Base-by-base conservation (phyloP, 331 rosid genomes). In the Prunus yedoensis region DNA sequence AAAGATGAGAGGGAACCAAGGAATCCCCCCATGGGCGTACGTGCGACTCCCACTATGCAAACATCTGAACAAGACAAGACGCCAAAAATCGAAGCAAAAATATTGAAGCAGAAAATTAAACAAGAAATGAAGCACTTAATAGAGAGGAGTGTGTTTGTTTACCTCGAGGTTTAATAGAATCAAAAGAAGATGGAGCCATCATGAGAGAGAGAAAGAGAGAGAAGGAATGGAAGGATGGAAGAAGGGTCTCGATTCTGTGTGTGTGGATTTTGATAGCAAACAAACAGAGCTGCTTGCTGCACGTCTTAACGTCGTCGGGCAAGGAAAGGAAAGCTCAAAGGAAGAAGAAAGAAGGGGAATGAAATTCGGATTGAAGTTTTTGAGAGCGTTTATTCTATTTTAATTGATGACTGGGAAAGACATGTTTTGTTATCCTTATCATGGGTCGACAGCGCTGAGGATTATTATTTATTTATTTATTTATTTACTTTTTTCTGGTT, bases 1-100 rank as follows among this genome's bases (percentile, higher is more conserved):
- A 94, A 79, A 77, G 96, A 89, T 21, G 97, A 94, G 25, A 94
- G 89, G 67, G 90, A 75, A 28, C 97, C 97, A 38, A 94, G 95
- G 28, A 91, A 85, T 70, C 87, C 96, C 16, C 97, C 97, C 74
- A 91, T 86, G 38, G 98, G 98, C 6, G 97, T 94, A 57, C 98
- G 86, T 9, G 96, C 93, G 85, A 94, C 91, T 69, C 98, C 98
- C 60, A 94, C 98, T 70, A 94, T 84, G 81, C 97, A 94, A 73
- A 90, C 97, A 91, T 94, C 97, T 94, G 91, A 62, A 70, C 10
- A 46, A 25, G 41, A 62, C 62, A 57, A n/a, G 28, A n/a, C 28
- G 14, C 62, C 30, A 10, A 11, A 57, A 57, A 57, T 57, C 62
- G 15, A 47, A 47, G 11, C 1, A 71, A 35, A 47, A 10, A 56